Evolutionary conservation across 805 yeast genomes (phyloP), one percentile per base, ranked within the genome.

Genomic region (Pichia scutulata): DNA sequence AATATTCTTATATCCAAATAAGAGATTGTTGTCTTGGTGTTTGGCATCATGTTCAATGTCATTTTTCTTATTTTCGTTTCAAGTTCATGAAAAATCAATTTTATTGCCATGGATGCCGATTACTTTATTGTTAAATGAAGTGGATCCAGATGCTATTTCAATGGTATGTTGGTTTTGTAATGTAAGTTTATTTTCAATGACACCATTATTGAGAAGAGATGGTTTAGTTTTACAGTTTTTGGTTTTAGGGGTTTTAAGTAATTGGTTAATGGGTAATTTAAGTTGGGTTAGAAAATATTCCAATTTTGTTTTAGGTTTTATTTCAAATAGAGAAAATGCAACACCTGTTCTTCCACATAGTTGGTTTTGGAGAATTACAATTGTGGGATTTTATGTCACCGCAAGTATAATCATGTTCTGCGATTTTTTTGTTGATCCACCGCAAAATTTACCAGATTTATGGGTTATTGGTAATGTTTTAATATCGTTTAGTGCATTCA

Each of bases 81-180:
- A 92, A 65, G 98, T 93, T 5, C 99, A 93, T 64, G 98, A 93
- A 68, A 93, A 93, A 68, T 79, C 93, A 0, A 90, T 93, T 16
- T 69, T 93, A 52, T 77, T 93, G 2, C 98, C 99, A 0, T 73
- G 93, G 56, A 63, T 93, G 58, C 98, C 98, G 6, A 78, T 89
- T 12, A 80, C 93, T 0, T 69, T 93, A 49, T 67, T 90, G 8
- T 70, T 78, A 56, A 72, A 80, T 43, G 70, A 75, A 28, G 78
- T 79, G 37, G 79, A 80, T 51, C 71, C 81, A 42, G 73, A 79
- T 54, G 78, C 80, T 19, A 73, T 81, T n/a, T 80, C 92, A 3
- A 77, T 88, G 70, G 79, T 87, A 2, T 81, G 82, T 48, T 93
- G 98, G 97, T 80, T 92, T 53, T 82, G 82, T 58, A 93, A 92